Evolutionary conservation across 129 eudicot genomes (phyloP).

Genomic region (Saussurea involucrata): DNA sequence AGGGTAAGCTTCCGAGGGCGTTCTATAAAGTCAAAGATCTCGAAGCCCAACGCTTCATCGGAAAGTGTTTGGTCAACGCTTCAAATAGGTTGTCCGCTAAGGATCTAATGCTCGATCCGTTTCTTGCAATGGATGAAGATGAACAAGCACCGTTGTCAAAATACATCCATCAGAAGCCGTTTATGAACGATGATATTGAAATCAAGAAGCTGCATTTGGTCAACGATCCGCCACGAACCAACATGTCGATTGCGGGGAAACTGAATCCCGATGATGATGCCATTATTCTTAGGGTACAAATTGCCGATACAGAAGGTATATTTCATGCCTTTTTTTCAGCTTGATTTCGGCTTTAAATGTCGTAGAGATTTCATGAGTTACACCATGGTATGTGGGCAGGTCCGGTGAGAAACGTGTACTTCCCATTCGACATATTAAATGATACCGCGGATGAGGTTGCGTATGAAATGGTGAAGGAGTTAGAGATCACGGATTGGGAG

Average conservation of each 20-base stretch:
- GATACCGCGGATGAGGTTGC: constrained; percentile 81
- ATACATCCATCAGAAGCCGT: constrained; percentile 45
- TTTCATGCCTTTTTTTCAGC: background rate
- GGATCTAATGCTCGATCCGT: constrained; percentile 66
- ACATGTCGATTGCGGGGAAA: constrained; percentile 81
- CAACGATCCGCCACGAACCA: constrained; percentile 50
- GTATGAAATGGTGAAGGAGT: constrained; percentile 86
- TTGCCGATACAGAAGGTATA: constrained; percentile 60
- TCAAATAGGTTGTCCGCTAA: constrained; percentile 68
- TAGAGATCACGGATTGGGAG: constrained; percentile 76
- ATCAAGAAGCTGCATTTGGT: constrained; percentile 47
- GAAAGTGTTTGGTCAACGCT: constrained; percentile 67
- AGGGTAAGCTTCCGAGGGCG: constrained; percentile 81
- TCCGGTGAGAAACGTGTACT: constrained; percentile 63
- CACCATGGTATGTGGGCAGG: constrained; percentile 30
- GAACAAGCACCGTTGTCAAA: constrained; percentile 1
- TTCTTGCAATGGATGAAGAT: constrained; percentile 38
- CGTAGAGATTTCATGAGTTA: background rate
- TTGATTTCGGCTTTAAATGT: background rate
- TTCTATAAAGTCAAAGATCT: constrained; percentile 67
- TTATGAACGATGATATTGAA: constrained; percentile 49
- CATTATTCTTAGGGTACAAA: constrained; percentile 71
- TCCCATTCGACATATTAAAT: constrained; percentile 61
- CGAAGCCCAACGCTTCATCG: constrained; percentile 63
- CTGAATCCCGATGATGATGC: constrained; percentile 72